Evolutionary conservation across 2,329 filamentous ascomycete genomes (phyloP), one percentile per base, ranked within the genome.

Genomic region (Beauveria bassiana): DNA sequence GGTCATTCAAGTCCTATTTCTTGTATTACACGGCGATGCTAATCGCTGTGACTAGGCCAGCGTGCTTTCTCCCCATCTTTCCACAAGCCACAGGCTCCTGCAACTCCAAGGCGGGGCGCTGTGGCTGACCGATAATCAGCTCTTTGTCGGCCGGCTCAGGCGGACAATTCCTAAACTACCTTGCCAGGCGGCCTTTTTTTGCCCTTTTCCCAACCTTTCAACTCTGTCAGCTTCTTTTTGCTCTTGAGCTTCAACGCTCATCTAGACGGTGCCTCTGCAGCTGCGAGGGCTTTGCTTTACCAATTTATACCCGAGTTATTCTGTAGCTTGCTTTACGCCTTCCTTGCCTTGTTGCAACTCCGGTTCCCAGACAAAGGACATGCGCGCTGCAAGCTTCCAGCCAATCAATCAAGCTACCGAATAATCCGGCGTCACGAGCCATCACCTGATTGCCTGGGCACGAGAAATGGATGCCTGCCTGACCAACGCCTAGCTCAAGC

Each of bases 371-470:
- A 34, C 31, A 5, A 34, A 5, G 12, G 12, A 34, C 20, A 43
- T 24, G 7, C 28, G 54, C 20, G 34, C 46, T 3, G 2, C 22
- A 47, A 12, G 22, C 24, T 51, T 51, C 55, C 57, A 51, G 57
- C 57, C 46, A 45, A 31, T 8, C 57, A 40, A 12, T 9, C 18
- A 10, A 59, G 57, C 57, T 52, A 52, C 56, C 45, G 22, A 49
- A 9, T 16, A 34, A 38, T 5, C 31, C 46, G 31, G 22, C 45
- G n/a, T 49, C 43, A 38, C 34, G 28, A 42, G 24, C 47, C 34
- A 59, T 59, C 57, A 59, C 57, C 46, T 52, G 57, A 59, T 59
- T 59, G 47, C 26, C 24, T 45, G 20, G 34, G 56, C 56, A 24
- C 34, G 26, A 59, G 22, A 43, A 22, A 22, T 22, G 22, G 22